These are phyloP conservation scores for Byssoonygena ceratinophila DNA, from an alignment of 2,329 filamentous ascomycete species.

Conservation along the genomic window DNA sequence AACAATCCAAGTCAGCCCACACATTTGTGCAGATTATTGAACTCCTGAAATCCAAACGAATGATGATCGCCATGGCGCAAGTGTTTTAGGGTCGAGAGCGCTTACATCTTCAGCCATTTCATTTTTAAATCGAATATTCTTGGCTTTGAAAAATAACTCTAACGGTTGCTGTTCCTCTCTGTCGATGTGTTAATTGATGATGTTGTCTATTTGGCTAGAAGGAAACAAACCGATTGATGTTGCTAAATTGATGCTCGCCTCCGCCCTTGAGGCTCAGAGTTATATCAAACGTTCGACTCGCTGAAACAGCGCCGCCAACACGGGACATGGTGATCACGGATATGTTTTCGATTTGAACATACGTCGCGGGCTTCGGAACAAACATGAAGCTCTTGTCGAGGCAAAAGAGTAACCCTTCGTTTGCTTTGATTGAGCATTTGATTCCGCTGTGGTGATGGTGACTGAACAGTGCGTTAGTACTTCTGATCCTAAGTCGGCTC, in stretches of 20 bases:
- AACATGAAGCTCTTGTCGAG: constrained; percentile 98
- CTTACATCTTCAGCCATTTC: constrained; percentile 93
- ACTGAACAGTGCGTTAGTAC: constrained; percentile 31
- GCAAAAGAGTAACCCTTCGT: constrained; percentile 93
- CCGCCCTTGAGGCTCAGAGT: constrained; percentile 81
- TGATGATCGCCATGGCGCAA: background rate
- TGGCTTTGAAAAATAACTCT: constrained; percentile 96
- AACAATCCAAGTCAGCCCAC: constrained; percentile 22
- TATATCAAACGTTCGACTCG: constrained; percentile 93
- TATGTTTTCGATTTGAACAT: constrained; percentile 90
- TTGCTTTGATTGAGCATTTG: constrained; percentile 99
- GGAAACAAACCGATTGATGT: constrained; percentile 68
- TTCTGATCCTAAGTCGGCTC: constrained; percentile 7
- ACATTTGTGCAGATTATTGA: background rate
- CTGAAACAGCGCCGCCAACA: constrained; percentile 85
- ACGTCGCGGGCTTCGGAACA: constrained; percentile 94
- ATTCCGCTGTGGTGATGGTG: constrained; percentile 91
- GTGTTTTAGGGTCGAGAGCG: constrained; percentile 10
- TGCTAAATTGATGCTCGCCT: constrained; percentile 94
- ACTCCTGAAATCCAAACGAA: background rate
- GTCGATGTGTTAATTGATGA: constrained; percentile 19
- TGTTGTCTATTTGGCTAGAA: background rate
- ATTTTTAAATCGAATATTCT: constrained; percentile 92
- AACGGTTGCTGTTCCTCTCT: constrained; percentile 87
- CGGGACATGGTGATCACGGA: constrained; percentile 88